A percentile compares a stretch with the other conserved stretches of the same genome.
Conservation (phyloP, 352 stramenopile species). For the Pythium dissotocum region DNA sequence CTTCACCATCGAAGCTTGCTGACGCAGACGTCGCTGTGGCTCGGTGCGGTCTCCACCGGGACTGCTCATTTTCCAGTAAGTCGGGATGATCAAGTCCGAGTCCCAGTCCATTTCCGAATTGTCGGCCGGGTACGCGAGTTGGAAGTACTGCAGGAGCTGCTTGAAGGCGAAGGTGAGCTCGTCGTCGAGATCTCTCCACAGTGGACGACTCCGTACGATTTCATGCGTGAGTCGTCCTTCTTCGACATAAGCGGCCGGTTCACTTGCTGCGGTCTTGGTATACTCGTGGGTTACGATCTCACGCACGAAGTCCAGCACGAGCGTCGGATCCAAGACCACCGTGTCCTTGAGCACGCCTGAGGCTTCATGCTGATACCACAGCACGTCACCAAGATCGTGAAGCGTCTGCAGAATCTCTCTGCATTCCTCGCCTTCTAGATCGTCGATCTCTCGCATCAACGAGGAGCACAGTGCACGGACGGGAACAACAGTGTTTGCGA, state of each 20-base stretch:
- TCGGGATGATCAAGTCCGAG: conserved; percentile 29
- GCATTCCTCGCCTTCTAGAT: conserved; percentile 12
- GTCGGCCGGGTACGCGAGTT: conserved; percentile 26
- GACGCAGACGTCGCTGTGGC: neutral
- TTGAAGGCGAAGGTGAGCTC: conserved; percentile 26
- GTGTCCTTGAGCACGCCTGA: conserved; percentile 9
- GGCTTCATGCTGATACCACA: conserved; percentile 22
- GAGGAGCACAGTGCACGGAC: neutral
- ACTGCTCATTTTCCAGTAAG: conserved; percentile 25
- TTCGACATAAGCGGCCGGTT: neutral
- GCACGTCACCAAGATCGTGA: conserved; percentile 21
- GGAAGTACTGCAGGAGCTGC: conserved; percentile 24
- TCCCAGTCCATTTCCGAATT: conserved; percentile 13
- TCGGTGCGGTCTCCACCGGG: neutral
- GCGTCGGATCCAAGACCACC: conserved; percentile 26
- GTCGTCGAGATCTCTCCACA: conserved; percentile 20
- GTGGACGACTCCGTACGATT: conserved; percentile 1
- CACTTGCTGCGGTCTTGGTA: neutral
- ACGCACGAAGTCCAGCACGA: conserved; percentile 34
- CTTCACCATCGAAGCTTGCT: conserved; percentile 19
- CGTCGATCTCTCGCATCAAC: conserved; percentile 13
- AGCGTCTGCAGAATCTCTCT: conserved; percentile 9
- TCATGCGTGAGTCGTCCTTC: conserved; percentile 22
- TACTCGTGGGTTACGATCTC: conserved; percentile 25
- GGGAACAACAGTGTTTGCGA: conserved; percentile 7